Base-by-base conservation (phyloP, 2,329 filamentous ascomycete species). In the Corniculantispora saksenae region DNA sequence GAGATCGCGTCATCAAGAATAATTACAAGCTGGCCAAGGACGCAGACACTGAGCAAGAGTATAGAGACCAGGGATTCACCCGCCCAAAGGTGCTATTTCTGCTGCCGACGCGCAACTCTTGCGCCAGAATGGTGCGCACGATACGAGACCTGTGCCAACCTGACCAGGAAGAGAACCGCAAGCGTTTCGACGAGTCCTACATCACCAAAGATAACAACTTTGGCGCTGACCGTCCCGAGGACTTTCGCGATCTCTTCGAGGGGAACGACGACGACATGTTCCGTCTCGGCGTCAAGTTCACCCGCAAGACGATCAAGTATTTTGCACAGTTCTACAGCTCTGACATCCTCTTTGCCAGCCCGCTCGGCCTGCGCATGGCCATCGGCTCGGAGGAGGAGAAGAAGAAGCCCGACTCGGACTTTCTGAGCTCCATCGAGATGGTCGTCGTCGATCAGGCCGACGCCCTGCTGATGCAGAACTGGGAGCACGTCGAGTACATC, bases 231-330 rank as follows among this genome's bases (percentile, higher is more conserved):
- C 92, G 93, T 73, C 90, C 95, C 0, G 90, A 89, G 3, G 95
- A 98, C 75, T 98, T 97, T 78, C 84, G 86, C 27, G 91, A 97
- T 64, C 84, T 98, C 0, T 99, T 99, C 73, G 90, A 90, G 67
- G 95, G 95, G 66, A 98, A 97, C 74, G 93, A 97, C 75, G 95
- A 98, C 75, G 95, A 99, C 79, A 95, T 96, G 86, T 99, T 98
- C 80, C 89, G 94, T 3, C 82, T 98, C 2, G 95, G 94, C n/a
- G 79, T 99, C 74, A 99, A 98, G 78, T 96, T 99, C 76, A 98
- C 95, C 0, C 88, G 95, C 67, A 98, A 97, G 79, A 97, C 93
- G 0, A 84, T 98, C 74, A 98, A 97, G 76, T 95, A 91, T 75
- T 99, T 97, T 80, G 86, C 94, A 0, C 91, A 93, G 67, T 99